Percentiles rank a stretch among this genome's conserved stretches.
Conservation (phyloP, 2,329 filamentous ascomycete genomes). For the Penicillium glabrum region DNA sequence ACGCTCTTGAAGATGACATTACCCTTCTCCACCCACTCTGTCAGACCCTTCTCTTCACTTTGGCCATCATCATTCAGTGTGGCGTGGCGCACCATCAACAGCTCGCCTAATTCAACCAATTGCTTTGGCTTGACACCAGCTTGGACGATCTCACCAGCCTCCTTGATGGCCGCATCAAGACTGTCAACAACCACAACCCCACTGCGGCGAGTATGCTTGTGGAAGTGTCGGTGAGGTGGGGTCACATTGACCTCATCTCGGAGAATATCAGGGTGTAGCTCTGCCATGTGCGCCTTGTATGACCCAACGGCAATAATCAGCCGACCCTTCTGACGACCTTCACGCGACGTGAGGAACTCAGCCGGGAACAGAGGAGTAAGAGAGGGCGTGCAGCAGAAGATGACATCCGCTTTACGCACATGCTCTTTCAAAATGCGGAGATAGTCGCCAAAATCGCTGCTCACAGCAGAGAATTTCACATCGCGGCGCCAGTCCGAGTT, state of each 20-base stretch:
- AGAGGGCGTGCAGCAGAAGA: constrained; percentile 86
- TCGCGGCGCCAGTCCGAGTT: constrained; percentile 62
- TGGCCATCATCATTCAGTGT: constrained; percentile 39
- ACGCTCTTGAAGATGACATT: constrained; percentile 71
- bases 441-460: constrained; percentile 70
- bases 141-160: constrained; percentile 83
- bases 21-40: constrained; percentile 61
- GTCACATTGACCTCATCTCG: constrained; percentile 57
- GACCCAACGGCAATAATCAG: constrained; percentile 47
- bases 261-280: constrained; percentile 76
- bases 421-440: constrained; percentile 67
- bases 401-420: constrained; percentile 69
- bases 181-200: constrained; percentile 66
- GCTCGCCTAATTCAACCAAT: constrained; percentile 83
- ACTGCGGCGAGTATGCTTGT: constrained; percentile 55
- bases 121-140: constrained; percentile 71
- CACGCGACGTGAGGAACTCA: constrained; percentile 65
- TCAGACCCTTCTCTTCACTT: constrained; percentile 45
- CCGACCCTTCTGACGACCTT: constrained; percentile 46
- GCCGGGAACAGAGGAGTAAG: constrained; percentile 72
- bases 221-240: constrained; percentile 47
- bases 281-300: constrained; percentile 72
- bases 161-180: constrained; percentile 73
- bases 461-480: constrained; percentile 69
- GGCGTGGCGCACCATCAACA: constrained; percentile 64